phyloP scores from a whole-genome alignment of 129 eudicot species.

The Flaveria ramosissima region DNA sequence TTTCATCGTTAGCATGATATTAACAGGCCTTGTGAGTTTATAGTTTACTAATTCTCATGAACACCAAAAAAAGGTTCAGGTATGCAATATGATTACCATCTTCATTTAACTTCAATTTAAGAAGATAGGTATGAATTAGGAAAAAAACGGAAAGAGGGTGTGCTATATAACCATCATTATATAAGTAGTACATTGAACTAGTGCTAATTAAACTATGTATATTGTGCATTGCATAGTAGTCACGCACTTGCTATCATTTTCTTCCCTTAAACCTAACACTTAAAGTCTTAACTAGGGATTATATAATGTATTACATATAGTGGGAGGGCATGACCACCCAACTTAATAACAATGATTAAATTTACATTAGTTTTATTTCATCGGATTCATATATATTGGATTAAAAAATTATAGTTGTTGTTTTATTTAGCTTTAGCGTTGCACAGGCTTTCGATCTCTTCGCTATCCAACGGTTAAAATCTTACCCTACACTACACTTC shows the following conservation, averaged over 20 bases:
- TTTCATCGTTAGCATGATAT: too few relatives aligned
- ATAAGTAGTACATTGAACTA: conserved; percentile 20
- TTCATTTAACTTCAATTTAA: too few relatives aligned
- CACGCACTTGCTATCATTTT: conserved; percentile 48
- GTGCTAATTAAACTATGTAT: conserved; percentile 25
- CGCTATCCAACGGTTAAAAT: too few relatives aligned
- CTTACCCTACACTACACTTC: too few relatives aligned
- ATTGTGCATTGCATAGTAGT: conserved; percentile 49
- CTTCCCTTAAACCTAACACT: conserved; percentile 56
- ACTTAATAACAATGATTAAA: conserved; percentile 28
- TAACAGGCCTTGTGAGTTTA: too few relatives aligned
- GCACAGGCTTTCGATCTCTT: too few relatives aligned
- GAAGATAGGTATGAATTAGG: not conserved
- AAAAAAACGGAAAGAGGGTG: not conserved
- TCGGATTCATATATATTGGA: not conserved
- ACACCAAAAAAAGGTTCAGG: too few relatives aligned
- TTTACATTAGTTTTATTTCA: not conserved
- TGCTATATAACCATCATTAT: conserved; percentile 12
- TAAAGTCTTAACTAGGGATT: conserved; percentile 13
- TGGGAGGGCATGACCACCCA: conserved; percentile 53
- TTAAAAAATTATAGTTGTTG: not conserved
- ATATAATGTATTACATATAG: conserved; percentile 36
- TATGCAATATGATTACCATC: too few relatives aligned
- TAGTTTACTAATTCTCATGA: too few relatives aligned
- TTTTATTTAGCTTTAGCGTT: too few relatives aligned